These are phyloP conservation scores for Hibiscus tridactylites DNA, from an alignment of 345 rosid genomes.

Conservation along the genomic window DNA sequence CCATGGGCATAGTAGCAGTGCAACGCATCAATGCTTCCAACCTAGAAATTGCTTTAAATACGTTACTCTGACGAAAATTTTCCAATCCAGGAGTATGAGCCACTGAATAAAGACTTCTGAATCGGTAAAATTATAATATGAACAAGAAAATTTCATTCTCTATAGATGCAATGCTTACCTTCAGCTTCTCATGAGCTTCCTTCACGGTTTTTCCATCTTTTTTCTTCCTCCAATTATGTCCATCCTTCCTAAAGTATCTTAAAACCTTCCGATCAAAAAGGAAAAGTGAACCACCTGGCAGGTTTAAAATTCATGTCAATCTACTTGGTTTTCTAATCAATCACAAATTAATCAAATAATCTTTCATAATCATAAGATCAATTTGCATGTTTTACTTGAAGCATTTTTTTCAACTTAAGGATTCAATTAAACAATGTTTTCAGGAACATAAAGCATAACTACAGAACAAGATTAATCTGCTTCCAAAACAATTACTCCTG, in stretches of 20 bases:
- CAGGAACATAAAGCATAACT: not conserved
- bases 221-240: constrained; percentile 92
- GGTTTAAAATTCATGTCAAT: constrained; percentile 20
- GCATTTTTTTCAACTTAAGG: not conserved
- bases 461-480: not conserved
- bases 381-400: not conserved
- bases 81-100: not conserved
- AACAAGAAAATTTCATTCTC: not conserved
- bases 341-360: not conserved
- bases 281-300: constrained; percentile 87
- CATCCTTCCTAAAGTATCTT: constrained; percentile 91
- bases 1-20: not conserved
- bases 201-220: constrained; percentile 79
- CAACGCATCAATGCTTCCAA: constrained; percentile 33
- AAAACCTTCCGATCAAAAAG: constrained; percentile 79
- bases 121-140: not conserved
- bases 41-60: constrained; percentile 40
- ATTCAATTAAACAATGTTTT: not conserved
- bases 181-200: constrained; percentile 93
- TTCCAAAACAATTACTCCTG: not conserved
- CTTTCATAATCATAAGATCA: not conserved
- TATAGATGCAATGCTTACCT: constrained; percentile 28
- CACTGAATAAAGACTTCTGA: not conserved
- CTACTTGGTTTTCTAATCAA: not conserved
- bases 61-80: constrained; percentile 3